These are phyloP conservation scores for Xylaria sp. DNA, from an alignment of 2,329 filamentous ascomycete genomes.

Conservation along the genomic window DNA sequence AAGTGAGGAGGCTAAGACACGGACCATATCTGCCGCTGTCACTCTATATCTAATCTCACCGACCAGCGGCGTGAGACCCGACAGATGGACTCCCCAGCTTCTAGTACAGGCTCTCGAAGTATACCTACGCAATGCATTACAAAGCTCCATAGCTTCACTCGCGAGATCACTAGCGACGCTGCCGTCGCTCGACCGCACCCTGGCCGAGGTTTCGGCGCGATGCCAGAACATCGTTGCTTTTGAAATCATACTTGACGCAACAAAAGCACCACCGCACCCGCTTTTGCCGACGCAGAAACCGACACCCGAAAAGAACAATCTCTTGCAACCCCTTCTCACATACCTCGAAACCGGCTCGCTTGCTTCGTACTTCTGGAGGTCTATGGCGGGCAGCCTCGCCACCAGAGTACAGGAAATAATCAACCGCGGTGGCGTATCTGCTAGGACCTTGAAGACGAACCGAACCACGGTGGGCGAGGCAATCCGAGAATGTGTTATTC, in stretches of 20 bases:
- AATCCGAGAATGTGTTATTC: conserved; percentile 83
- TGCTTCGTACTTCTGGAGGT: conserved; percentile 92
- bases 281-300: conserved; percentile 58
- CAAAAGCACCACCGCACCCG: conserved; percentile 75
- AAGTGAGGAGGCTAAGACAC: conserved; percentile 77
- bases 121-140: conserved; percentile 83
- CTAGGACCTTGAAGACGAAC: conserved; percentile 81
- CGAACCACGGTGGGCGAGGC: conserved; percentile 78
- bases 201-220: conserved; percentile 81
- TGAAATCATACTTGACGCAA: conserved; percentile 77
- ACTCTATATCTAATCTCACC: conserved; percentile 86
- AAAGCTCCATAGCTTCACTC: conserved; percentile 79
- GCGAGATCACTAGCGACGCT: conserved; percentile 81
- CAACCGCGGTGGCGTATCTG: conserved; percentile 82
- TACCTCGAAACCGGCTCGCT: conserved; percentile 89
- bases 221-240: conserved; percentile 94
- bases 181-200: conserved; percentile 81
- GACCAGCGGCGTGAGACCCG: conserved; percentile 61
- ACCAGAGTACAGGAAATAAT: conserved; percentile 86
- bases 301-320: conserved; percentile 53
- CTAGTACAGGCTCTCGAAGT: conserved; percentile 81
- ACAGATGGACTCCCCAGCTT: conserved; percentile 72
- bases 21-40: conserved; percentile 77
- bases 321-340: conserved; percentile 77
- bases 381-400: conserved; percentile 80